A percentile compares a stretch with the other conserved stretches of the same genome.
Conservation (phyloP, 2,329 filamentous ascomycete species). For the Cladosporium sp. region DNA sequence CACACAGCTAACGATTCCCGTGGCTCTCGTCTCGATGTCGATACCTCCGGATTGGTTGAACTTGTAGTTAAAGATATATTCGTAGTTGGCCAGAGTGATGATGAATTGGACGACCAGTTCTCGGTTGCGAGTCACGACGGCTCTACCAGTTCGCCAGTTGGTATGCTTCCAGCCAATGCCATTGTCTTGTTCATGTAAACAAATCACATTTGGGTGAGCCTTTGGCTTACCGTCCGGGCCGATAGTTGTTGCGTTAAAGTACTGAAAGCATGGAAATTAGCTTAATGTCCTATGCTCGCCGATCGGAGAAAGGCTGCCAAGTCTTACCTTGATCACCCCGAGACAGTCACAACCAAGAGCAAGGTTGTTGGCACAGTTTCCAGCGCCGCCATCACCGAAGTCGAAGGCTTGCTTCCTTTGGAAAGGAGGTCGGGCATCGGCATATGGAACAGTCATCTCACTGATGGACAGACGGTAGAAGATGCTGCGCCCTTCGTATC, state of each 20-base stretch:
- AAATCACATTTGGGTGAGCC: conserved; percentile 56
- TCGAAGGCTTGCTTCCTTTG: conserved; percentile 69
- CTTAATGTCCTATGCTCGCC: too few species aligned
- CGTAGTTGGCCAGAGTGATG: conserved; percentile 66
- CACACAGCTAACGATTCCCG: conserved; percentile 57
- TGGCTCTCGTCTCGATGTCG: conserved; percentile 58
- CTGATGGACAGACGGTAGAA: conserved; percentile 63
- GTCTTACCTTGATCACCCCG: conserved; percentile 43
- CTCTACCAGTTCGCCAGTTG: conserved; percentile 60
- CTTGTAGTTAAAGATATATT: conserved; percentile 62
- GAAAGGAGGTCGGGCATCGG: conserved; percentile 59
- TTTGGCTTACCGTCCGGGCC: conserved; percentile 51
- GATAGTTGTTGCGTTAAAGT: conserved; percentile 55
- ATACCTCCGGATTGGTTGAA: conserved; percentile 61
- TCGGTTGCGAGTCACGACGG: conserved; percentile 57
- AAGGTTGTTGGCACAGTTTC: conserved; percentile 63
- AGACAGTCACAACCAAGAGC: conserved; percentile 64
- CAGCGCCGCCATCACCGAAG: conserved; percentile 64
- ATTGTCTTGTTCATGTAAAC: conserved; percentile 64
- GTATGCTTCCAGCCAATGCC: conserved; percentile 69
- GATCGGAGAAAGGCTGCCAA: too few species aligned
- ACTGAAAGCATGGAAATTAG: conserved; percentile 29
- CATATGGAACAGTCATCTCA: conserved; percentile 62
- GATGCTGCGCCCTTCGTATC: conserved; percentile 60
- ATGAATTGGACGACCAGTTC: conserved; percentile 64